Conservation (phyloP, 352 stramenopile genomes). For the Peronospora farinosa region DNA sequence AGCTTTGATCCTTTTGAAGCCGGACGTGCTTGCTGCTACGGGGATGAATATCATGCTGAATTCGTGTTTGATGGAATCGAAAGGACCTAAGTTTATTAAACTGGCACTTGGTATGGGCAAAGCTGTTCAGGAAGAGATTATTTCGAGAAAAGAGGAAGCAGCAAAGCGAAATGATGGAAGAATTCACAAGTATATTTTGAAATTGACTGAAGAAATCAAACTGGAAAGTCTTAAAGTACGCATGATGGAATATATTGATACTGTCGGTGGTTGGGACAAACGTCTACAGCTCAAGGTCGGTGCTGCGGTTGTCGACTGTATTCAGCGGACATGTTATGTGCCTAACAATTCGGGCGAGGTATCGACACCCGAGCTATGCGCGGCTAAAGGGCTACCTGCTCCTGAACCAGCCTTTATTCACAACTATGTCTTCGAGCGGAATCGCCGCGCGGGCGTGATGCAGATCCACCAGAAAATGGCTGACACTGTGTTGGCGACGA, state of each 20-base stretch:
- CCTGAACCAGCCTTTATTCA: slow-evolving; percentile 59
- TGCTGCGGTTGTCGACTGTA: slow-evolving; percentile 67
- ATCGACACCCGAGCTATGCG: slow-evolving; percentile 30
- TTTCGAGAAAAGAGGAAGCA: slow-evolving; percentile 40
- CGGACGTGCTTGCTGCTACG: slow-evolving; percentile 49
- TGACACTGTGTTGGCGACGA: slow-evolving; percentile 44
- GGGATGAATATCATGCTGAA: slow-evolving; percentile 73
- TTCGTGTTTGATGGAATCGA: slow-evolving; percentile 52
- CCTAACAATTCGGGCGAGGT: slow-evolving; percentile 29
- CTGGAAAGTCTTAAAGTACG: slow-evolving; percentile 31
- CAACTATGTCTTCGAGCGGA: slow-evolving; percentile 75
- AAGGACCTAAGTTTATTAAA: slow-evolving; percentile 79
- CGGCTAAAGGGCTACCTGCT: slow-evolving; percentile 19
- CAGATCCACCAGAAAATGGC: slow-evolving; percentile 60
- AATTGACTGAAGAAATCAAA: slow-evolving; percentile 26
- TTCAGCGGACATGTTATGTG: slow-evolving; percentile 78
- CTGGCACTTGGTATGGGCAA: slow-evolving; percentile 69
- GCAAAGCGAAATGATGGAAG: slow-evolving; percentile 24
- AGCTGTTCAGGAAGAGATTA: slow-evolving; percentile 70
- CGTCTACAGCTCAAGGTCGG: slow-evolving; percentile 87
- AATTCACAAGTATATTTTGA: slow-evolving; percentile 28
- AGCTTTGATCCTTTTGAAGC: slow-evolving; percentile 50
- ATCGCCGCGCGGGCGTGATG: slow-evolving; percentile 74
- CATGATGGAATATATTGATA: slow-evolving; percentile 64
- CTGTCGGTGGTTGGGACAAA: slow-evolving; percentile 81